A percentile compares a stretch with the other conserved stretches of the same genome.
These are phyloP conservation scores for Hypoxylon rickii DNA, from an alignment of 495 filamentous ascomycete species.

Conservation along the genomic window DNA sequence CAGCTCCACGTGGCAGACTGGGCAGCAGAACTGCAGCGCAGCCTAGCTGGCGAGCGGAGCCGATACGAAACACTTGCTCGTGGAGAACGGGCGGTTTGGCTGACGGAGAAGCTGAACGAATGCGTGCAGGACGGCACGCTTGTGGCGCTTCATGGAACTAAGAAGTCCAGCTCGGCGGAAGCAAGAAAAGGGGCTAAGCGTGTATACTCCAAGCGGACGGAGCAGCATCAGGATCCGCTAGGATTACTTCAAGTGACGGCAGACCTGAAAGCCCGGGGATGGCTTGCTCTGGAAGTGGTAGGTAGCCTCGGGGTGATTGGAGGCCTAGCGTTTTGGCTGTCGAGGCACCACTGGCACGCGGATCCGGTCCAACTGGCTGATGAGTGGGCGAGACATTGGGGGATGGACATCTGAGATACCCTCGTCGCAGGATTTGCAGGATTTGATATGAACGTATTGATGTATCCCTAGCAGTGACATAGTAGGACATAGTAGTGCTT, in stretches of 20 bases:
- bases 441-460: too few relatives aligned
- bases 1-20: constrained; percentile 84
- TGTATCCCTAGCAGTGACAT: too few relatives aligned
- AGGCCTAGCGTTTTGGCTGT: constrained; percentile 70
- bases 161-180: constrained; percentile 15
- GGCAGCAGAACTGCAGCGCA: constrained; percentile 87
- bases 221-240: constrained; percentile 69
- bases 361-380: constrained; percentile 29
- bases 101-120: constrained; percentile 75
- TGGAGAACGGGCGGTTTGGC: constrained; percentile 78
- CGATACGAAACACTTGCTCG: constrained; percentile 72
- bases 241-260: constrained; percentile 73
- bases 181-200: constrained; percentile 22
- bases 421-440: too few relatives aligned
- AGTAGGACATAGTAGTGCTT: too few relatives aligned
- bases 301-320: constrained; percentile 75
- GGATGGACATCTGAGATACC: constrained; percentile 29
- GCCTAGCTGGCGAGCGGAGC: constrained; percentile 77
- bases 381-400: constrained; percentile 33
- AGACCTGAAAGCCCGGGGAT: constrained; percentile 67
- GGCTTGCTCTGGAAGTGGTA: constrained; percentile 76
- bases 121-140: constrained; percentile 74
- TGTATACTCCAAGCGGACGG: constrained; percentile 34
- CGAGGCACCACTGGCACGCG: constrained; percentile 38
- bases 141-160: constrained; percentile 44